Evolutionary conservation across 305 asterid species (phyloP).

Genomic region (Rubia tinctorum): DNA sequence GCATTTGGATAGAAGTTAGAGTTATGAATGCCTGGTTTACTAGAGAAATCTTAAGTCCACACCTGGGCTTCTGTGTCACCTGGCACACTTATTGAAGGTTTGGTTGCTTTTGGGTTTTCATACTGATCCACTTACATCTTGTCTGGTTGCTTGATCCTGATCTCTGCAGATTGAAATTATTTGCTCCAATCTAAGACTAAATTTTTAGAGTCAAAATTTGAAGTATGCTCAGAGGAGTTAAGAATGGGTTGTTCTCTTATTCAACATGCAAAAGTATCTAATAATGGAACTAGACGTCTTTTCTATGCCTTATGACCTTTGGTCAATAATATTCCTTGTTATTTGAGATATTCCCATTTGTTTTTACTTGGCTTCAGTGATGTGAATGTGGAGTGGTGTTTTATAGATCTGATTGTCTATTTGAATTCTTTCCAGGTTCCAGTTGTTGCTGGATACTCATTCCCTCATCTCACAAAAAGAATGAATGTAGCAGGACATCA

Average conservation of each 20-base stretch:
- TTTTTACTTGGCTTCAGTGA: background rate
- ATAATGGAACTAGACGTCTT: background rate
- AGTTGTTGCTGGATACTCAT: slow-evolving; percentile 97
- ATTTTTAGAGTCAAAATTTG: background rate
- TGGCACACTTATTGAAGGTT: background rate
- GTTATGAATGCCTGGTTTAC: background rate
- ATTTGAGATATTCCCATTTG: background rate
- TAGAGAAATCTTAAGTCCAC: background rate
- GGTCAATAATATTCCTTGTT: background rate
- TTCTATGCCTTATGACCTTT: no score
- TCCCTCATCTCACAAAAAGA: slow-evolving; percentile 95
- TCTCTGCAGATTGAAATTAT: background rate
- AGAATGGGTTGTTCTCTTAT: background rate
- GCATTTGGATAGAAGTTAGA: no score
- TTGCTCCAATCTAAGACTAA: background rate
- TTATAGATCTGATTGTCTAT: background rate
- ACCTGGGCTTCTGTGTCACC: background rate
- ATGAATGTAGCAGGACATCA: slow-evolving; percentile 98
- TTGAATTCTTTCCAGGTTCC: slow-evolving; percentile 57
- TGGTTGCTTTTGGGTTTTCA: background rate
- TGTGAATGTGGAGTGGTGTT: background rate
- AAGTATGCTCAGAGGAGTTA: background rate
- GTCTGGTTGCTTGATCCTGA: background rate
- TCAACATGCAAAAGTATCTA: background rate
- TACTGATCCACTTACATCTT: background rate